Conservation (phyloP, 2,329 filamentous ascomycete genomes). For the Trichoderma sp. region DNA sequence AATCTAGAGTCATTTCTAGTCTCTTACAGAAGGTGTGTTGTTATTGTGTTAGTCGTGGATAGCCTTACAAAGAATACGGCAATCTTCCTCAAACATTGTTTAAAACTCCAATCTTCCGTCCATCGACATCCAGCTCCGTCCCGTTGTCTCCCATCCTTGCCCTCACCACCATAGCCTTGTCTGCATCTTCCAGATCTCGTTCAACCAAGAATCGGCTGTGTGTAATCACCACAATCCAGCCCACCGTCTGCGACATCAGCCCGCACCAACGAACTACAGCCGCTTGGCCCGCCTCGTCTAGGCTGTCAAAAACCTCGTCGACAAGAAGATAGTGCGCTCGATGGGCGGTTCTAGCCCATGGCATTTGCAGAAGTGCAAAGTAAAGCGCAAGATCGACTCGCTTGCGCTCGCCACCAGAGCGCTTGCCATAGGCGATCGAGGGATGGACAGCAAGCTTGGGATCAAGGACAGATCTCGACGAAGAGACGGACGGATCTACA, state of each 20-base stretch:
- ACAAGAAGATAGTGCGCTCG: slow-evolving; percentile 24
- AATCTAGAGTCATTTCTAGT: neutral
- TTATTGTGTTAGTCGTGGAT: neutral
- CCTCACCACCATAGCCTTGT: slow-evolving; percentile 16
- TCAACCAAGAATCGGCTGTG: slow-evolving; percentile 23
- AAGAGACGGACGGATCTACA: neutral
- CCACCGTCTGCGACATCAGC: slow-evolving; percentile 19
- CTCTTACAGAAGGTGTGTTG: too few species aligned
- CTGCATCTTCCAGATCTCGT: slow-evolving; percentile 14
- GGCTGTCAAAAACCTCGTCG: slow-evolving; percentile 25
- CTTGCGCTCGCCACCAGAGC: slow-evolving; percentile 25
- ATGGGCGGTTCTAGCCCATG: slow-evolving; percentile 21
- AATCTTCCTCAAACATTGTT: neutral
- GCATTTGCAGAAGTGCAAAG: slow-evolving; percentile 25
- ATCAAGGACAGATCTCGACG: slow-evolving; percentile 18
- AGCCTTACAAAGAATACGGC: neutral
- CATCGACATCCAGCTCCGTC: slow-evolving; percentile 20
- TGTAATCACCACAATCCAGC: slow-evolving; percentile 25
- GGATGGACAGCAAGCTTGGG: slow-evolving; percentile 16
- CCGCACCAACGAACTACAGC: slow-evolving; percentile 23
- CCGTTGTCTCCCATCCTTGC: slow-evolving; percentile 22
- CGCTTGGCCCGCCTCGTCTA: slow-evolving; percentile 22
- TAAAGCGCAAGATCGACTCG: slow-evolving; percentile 25
- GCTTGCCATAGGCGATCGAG: slow-evolving; percentile 23
- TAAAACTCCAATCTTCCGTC: slow-evolving; percentile 20